Evolutionary conservation across 192 early-diverging fungal genomes (phyloP), one percentile per base, ranked within the genome.

Genomic region (Gaertneriomyces semiglobifer): DNA sequence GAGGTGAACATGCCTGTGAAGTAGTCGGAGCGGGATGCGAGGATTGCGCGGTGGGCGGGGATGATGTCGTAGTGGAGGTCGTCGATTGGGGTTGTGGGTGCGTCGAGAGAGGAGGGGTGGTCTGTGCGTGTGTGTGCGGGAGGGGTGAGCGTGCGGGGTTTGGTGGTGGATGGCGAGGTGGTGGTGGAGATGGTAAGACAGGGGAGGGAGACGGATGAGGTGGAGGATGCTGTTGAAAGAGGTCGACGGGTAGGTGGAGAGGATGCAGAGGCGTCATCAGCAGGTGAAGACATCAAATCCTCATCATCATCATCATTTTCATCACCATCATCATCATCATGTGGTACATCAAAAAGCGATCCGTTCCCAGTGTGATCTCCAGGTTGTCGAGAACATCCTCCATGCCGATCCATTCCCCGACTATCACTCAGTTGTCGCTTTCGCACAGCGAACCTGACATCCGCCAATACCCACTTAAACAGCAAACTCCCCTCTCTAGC

Each of bases 11-110:
- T 76, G 52, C 65, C 61, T 19, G 69, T n/a, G 45, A 71, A 76
- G 69, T 76, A 76, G 52, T 76, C 74, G 39, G 74, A 76, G 51
- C 70, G 69, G 44, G 69, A 71, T 16, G 74, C 69, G 42, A 75
- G 74, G 58, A 75, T 67, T 46, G 63, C 68, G 19, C 69, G 63
- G 59, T 75, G 74, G 4, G 74, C 74, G 33, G 68, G 74, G 38
- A 74, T 69, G 38, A 39, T 19, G 14, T 14, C 18, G 14, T 38
- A n/a, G 57, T 14, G 47, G 44, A 7, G 60, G 18, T 11, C 12
- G 25, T 25, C 55, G 33, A 3, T 14, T 14, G 55, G 33, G 55
- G 38, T 14, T 14, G 55, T 57, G 3, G 55, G 16, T 33, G 25
- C 2, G 25, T 33, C 25, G 25, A 33, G 25, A 2, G 25, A 33